Base-by-base conservation (phyloP, 306 rosid species). In the Pyrus communis region DNA sequence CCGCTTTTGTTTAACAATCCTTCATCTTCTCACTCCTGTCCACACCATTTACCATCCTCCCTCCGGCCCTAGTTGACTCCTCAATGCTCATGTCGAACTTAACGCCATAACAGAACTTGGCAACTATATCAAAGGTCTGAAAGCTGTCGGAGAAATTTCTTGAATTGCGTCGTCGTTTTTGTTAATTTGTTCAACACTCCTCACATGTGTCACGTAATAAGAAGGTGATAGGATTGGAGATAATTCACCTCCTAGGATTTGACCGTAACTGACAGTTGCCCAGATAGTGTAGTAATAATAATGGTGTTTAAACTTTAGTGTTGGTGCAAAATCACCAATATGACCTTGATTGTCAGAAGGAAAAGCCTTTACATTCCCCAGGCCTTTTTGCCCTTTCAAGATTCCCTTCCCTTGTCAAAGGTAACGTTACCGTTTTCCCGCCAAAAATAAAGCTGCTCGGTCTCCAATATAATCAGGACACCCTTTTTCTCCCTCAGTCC, bases 301-400 rank as follows among this genome's bases (percentile, higher is more conserved):
- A 30, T 17, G 22, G 42, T 63, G 6, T 28, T 7, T 2, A 63
- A 31, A 21, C 62, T 57, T 9, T 22, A 25, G 30, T 10, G 18
- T 49, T 1, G 31, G 21, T 28, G 2, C 18, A 28, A 13, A 83
- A 74, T 74, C 82, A 81, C 80, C 61, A 64, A 55, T 64, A 23
- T 81, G 80, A 58, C 91, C 84, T 79, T 40, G 67, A 59, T 60
- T 85, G 82, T 82, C 82, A 76, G 73, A 49, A 65, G 38, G 11
- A 82, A 80, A 83, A 77, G 79, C 78, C 84, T 85, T 79, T 66
- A 57, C 89, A 75, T 84, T 88, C 85, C 88, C 89, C 71, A 81
- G 81, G 82, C 81, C 73, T 69, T 25, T 66, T 68, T 63, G 62
- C 69, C 80, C 77, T 70, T 78, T 55, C 80, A 67, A 82, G 88